Conservation (phyloP, 2,329 filamentous ascomycete genomes). For the Metarhizium anisopliae region DNA sequence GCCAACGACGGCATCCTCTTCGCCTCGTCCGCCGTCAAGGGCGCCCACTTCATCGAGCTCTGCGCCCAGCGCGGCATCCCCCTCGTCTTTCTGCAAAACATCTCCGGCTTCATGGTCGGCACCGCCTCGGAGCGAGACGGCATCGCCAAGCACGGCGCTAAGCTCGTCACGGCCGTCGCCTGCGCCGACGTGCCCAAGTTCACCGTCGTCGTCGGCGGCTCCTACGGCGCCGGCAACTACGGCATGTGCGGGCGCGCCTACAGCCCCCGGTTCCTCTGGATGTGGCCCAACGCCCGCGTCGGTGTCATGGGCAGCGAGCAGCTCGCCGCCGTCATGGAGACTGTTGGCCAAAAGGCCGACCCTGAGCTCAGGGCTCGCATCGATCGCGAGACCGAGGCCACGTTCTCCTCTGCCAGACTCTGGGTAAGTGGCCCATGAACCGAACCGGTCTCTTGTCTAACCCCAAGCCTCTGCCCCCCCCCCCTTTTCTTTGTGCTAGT, state of each 20-base stretch:
- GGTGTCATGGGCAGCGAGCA: slow-evolving; percentile 96
- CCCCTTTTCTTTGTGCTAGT: background rate
- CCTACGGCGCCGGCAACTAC: slow-evolving; percentile 92
- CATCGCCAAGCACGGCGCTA: slow-evolving; percentile 96
- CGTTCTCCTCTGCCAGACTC: slow-evolving; percentile 77
- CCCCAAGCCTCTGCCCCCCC: background rate
- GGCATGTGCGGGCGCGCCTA: slow-evolving; percentile 97
- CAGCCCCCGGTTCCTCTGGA: slow-evolving; percentile 83
- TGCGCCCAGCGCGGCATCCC: slow-evolving; percentile 86
- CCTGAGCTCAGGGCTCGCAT: slow-evolving; percentile 75
- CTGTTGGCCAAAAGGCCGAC: slow-evolving; percentile 77
- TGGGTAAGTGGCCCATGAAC: slow-evolving; percentile 52
- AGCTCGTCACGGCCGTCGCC: slow-evolving; percentile 89
- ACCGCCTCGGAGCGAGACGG: slow-evolving; percentile 85
- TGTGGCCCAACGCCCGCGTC: slow-evolving; percentile 96
- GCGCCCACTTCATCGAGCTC: slow-evolving; percentile 93
- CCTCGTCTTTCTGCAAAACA: slow-evolving; percentile 91
- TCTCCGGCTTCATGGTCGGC: slow-evolving; percentile 97
- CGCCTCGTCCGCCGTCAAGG: slow-evolving; percentile 81
- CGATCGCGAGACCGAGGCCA: slow-evolving; percentile 80
- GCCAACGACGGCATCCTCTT: slow-evolving; percentile 96
- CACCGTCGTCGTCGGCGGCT: slow-evolving; percentile 89
- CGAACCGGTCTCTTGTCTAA: background rate
- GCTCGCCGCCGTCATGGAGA: slow-evolving; percentile 86
- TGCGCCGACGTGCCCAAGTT: slow-evolving; percentile 95